Evolutionary conservation across 2,329 filamentous ascomycete species (phyloP).

Genomic region (Diaporthe helianthi): DNA sequence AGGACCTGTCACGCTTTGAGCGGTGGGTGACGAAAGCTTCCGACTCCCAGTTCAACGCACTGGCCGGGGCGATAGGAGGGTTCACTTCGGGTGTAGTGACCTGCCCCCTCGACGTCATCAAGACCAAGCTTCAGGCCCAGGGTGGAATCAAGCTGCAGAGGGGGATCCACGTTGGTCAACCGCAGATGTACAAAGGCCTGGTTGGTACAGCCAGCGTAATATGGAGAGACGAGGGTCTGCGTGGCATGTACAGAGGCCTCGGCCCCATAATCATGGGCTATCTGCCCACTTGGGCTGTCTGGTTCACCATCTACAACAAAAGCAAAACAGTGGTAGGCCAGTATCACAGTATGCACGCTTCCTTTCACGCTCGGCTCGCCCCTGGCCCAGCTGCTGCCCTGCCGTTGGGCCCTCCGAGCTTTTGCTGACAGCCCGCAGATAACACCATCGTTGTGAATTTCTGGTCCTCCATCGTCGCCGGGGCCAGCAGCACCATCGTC

Average conservation of each 20-base stretch:
- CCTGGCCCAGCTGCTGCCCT: not conserved
- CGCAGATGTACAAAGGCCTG: slow-evolving; percentile 81
- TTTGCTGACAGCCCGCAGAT: slow-evolving; percentile 53
- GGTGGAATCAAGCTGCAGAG: slow-evolving; percentile 74
- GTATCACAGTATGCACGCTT: slow-evolving; percentile 61
- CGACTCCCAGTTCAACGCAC: slow-evolving; percentile 76
- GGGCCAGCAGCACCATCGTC: slow-evolving; percentile 88
- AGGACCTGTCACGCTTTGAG: slow-evolving; percentile 54
- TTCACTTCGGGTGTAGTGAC: slow-evolving; percentile 94
- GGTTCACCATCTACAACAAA: slow-evolving; percentile 94
- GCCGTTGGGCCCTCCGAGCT: slow-evolving; percentile 18
- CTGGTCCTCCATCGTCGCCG: slow-evolving; percentile 89
- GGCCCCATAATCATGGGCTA: slow-evolving; percentile 96
- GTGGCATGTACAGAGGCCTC: slow-evolving; percentile 90
- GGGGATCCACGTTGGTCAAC: slow-evolving; percentile 56
- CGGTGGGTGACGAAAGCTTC: slow-evolving; percentile 64
- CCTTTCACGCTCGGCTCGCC: not conserved
- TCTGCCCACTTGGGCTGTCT: slow-evolving; percentile 96
- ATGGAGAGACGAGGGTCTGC: slow-evolving; percentile 85
- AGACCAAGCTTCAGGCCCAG: slow-evolving; percentile 96
- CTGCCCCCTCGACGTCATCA: slow-evolving; percentile 97
- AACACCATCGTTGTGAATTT: slow-evolving; percentile 82
- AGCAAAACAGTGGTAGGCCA: slow-evolving; percentile 77
- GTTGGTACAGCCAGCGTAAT: slow-evolving; percentile 86
- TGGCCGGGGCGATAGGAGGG: slow-evolving; percentile 87